These are phyloP conservation scores for Starmera dryadoides DNA, from an alignment of 805 yeast genomes.

Conservation along the genomic window DNA sequence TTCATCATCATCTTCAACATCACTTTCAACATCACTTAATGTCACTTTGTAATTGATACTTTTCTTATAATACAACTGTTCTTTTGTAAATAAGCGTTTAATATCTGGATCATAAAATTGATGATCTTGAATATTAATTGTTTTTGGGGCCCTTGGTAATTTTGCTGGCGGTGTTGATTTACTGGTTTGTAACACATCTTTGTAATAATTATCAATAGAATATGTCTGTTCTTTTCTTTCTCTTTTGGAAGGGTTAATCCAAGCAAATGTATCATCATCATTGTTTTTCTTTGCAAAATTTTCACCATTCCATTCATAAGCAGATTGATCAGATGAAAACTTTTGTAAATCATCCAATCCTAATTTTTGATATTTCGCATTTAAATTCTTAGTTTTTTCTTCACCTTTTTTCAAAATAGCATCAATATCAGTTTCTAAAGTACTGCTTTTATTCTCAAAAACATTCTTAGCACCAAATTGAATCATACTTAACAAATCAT, in stretches of 20 bases:
- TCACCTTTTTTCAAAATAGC: slow-evolving; percentile 75
- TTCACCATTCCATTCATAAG: slow-evolving; percentile 97
- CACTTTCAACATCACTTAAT: slow-evolving; percentile 52
- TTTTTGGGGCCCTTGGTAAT: slow-evolving; percentile 54
- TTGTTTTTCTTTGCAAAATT: slow-evolving; percentile 35
- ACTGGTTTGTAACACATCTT: slow-evolving; percentile 48
- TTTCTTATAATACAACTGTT: slow-evolving; percentile 56
- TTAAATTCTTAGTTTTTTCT: slow-evolving; percentile 69
- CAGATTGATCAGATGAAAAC: slow-evolving; percentile 80
- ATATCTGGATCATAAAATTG: slow-evolving; percentile 62
- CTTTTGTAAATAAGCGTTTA: slow-evolving; percentile 48
- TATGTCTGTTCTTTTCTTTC: slow-evolving; percentile 75
- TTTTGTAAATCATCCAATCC: slow-evolving; percentile 93
- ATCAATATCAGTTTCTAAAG: slow-evolving; percentile 64
- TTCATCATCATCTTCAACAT: slow-evolving; percentile 25
- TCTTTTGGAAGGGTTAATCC: slow-evolving; percentile 73
- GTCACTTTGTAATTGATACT: slow-evolving; percentile 53
- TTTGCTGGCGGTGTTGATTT: slow-evolving; percentile 35
- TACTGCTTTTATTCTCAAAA: slow-evolving; percentile 44
- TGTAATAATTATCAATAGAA: slow-evolving; percentile 69
- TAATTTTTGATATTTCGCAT: slow-evolving; percentile 73
- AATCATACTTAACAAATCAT: slow-evolving; percentile 88
- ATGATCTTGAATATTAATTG: slow-evolving; percentile 58
- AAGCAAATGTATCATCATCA: slow-evolving; percentile 36
- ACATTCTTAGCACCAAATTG: slow-evolving; percentile 94